Conservation (phyloP, 768 basidiomycete genomes). For the Cubamyces sp. region DNA sequence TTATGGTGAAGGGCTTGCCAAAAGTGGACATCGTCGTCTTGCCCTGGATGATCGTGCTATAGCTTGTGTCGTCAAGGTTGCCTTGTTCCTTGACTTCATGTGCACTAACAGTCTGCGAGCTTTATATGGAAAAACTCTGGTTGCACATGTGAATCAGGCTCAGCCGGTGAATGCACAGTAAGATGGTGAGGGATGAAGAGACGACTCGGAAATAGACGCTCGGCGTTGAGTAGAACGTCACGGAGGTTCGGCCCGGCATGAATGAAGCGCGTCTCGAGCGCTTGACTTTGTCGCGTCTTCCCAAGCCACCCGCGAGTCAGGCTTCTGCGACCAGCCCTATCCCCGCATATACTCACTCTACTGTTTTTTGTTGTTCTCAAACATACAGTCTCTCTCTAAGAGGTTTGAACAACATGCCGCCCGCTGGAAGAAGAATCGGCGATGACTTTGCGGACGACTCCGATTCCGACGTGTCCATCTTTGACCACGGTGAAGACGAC, state of each 20-base stretch:
- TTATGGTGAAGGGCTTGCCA: not conserved
- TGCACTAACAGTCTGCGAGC: too few relatives aligned
- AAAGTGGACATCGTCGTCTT: not conserved
- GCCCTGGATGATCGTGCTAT: too few relatives aligned
- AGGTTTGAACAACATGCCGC: conserved; percentile 23
- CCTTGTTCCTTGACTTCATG: too few relatives aligned
- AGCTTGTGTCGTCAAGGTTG: too few relatives aligned
- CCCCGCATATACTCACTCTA: too few relatives aligned
- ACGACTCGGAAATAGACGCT: not conserved
- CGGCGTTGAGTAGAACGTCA: conserved; percentile 2
- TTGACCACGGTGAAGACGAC: conserved; percentile 45
- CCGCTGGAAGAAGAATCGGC: conserved; percentile 26
- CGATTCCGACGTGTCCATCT: conserved; percentile 71
- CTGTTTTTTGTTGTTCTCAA: too few relatives aligned
- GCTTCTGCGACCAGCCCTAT: too few relatives aligned
- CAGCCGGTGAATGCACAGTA: too few relatives aligned
- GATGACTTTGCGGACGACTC: conserved; percentile 55
- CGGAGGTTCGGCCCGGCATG: not conserved
- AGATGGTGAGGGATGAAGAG: not conserved
- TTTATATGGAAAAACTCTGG: not conserved
- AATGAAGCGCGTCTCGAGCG: too few relatives aligned
- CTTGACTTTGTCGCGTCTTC: too few relatives aligned
- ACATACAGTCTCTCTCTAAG: not conserved
- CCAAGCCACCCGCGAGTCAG: too few relatives aligned
- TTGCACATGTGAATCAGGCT: not conserved